These are phyloP conservation scores for Mortierella sp. DNA, from an alignment of 371 early-diverging fungal genomes.

Conservation along the genomic window DNA sequence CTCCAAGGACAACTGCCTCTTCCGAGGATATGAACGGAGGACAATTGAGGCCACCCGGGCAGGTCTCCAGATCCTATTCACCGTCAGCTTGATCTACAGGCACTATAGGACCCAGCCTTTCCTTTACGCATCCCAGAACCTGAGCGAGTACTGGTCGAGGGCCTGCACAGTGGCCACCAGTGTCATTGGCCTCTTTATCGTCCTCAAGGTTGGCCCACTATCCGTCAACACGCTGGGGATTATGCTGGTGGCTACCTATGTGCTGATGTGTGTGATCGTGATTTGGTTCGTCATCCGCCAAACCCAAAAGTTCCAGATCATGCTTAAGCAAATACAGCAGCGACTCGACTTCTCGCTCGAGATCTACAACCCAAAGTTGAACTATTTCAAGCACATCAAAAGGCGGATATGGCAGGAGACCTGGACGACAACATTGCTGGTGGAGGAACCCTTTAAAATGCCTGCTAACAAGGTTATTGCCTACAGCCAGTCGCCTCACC, in stretches of 20 bases:
- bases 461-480: conserved; percentile 59
- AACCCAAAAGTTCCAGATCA: conserved; percentile 52
- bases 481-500: conserved; percentile 56
- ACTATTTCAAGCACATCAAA: conserved; percentile 56
- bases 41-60: conserved; percentile 59
- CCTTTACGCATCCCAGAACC: conserved; percentile 52
- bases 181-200: conserved; percentile 55
- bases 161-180: conserved; percentile 53
- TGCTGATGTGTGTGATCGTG: conserved; percentile 44
- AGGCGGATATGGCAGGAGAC: conserved; percentile 70
- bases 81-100: conserved; percentile 39
- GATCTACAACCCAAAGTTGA: conserved; percentile 52
- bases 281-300: conserved; percentile 53
- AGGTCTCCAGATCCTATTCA: conserved; percentile 56
- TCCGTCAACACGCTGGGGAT: conserved; percentile 31
- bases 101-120: conserved; percentile 57
- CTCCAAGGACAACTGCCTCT: conserved; percentile 70
- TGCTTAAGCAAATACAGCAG: conserved; percentile 54
- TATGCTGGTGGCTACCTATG: conserved; percentile 40
- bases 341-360: conserved; percentile 54
- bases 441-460: conserved; percentile 64
- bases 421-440: conserved; percentile 68
- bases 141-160: conserved; percentile 58
- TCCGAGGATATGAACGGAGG: conserved; percentile 51
- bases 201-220: conserved; percentile 41